Base-by-base conservation (phyloP, 192 early-diverging fungal species). In the Gamsiella multidivaricata region DNA sequence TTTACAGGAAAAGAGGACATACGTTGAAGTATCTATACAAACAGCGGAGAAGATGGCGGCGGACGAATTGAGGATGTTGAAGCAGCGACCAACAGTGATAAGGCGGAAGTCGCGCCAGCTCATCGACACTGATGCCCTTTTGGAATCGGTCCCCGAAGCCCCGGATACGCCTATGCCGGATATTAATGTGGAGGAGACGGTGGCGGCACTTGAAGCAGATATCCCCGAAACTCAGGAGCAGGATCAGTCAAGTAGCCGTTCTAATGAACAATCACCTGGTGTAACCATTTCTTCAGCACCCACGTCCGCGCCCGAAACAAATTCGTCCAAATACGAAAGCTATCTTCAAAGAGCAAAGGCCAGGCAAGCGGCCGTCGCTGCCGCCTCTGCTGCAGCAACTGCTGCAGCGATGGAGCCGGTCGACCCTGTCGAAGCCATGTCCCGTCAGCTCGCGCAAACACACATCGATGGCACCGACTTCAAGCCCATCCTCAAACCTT, bases 381-480 rank as follows among this genome's bases (percentile, higher is more conserved):
- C 63, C 14, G 51, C 62, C 26, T 46, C 36, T 20, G 61, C 60
- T 8, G 63, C 61, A 10, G 25, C 51, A 3, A 34, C 46, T 5
- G 31, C 15, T 17, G 47, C 15, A 17, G 26, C 49, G 22, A 5
- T 36, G 9, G 52, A 56, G 28, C 22, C 59, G 10, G 6, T 76
- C n/a, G 52, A 53, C 25, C 65, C 73, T 18, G 20, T 76, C 0
- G 73, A 76, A n/a, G 73, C 64, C 14, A 76, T 76, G 51, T 47
- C 73, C n/a, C 73, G 43, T 14, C 64, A 76, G 26, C 53, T 76
- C 12, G 73, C 55, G 0, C 59, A 55, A 17, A 56, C 60, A n/a
- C 58, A 36, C 22, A 22, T 76, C 14, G 57, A 67, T n/a, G 39
- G 28, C 3, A n/a, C 57, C 31, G 22, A 57, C 25, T 14, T 56